Base-by-base conservation (phyloP, 2,329 filamentous ascomycete genomes). In the Pseudocercospora fijiensis region DNA sequence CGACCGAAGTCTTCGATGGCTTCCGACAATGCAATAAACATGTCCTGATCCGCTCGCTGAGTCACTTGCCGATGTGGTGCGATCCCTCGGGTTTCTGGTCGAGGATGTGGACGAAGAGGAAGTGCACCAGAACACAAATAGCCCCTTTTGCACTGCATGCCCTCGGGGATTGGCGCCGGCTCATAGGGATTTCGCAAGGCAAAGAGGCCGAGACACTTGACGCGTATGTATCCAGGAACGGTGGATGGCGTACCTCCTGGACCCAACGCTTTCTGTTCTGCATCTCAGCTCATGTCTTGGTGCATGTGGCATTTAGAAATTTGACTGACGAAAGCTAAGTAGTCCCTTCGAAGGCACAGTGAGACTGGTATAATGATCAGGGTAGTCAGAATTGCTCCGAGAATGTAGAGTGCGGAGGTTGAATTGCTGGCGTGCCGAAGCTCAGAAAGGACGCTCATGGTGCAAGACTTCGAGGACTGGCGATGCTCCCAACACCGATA, bases 171-270 rank as follows among this genome's bases (percentile, higher is more conserved):
- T 1, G 78, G 77, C 0, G 87, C 84, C 0, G 89, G 83, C 22
- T 75, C 78, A 71, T 90, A 87, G n/a, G 90, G 89, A 71, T 94
- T 83, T 5, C 86, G 84, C 4, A 95, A 82, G 37, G 86, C 84
- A 80, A 92, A 88, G 53, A 93, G 78, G 10, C 88, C 86, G 56
- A 94, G 84, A 76, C 86, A 85, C 66, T 88, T 89, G 76, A 95
- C 87, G 61, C 86, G 85, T 26, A 91, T 78, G 76, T 94, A 96
- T 67, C 91, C 91, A 4, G 78, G 67, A 47, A 90, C 84, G 0
- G 89, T 95, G 2, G 88, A 84, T 0, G 91, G 90, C 0, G 90
- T 94, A 63, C 91, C 91, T 24, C 91, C 91, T 0, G 90, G 91
- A 0, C 91, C 91, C 20, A 96, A 86, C 43, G 85, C 85, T 67